phyloP scores from a whole-genome alignment of 495 filamentous ascomycete species.

The Pseudomonodictys pantanalensis region DNA sequence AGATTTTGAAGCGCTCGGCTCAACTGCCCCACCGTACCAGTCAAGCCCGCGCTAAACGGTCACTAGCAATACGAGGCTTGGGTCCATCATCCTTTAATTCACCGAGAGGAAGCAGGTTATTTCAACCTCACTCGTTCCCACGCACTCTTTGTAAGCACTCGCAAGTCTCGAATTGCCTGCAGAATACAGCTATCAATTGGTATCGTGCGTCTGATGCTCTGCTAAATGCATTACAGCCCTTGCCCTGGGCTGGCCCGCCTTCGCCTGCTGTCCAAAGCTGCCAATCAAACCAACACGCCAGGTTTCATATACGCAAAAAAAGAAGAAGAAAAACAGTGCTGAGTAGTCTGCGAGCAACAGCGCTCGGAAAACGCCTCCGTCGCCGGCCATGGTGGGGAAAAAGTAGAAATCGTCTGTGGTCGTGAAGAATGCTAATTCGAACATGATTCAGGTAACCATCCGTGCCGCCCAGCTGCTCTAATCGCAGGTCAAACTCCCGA shows the following conservation, averaged over 20 bases:
- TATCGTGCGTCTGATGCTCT: constrained; percentile 30
- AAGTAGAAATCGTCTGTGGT: constrained; percentile 14
- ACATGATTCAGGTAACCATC: constrained; percentile 22
- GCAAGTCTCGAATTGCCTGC: neutral
- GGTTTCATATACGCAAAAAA: no score
- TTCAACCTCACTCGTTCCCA: constrained; percentile 20
- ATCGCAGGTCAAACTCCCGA: constrained; percentile 1
- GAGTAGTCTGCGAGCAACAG: no score
- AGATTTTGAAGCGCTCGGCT: no score
- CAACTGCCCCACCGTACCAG: no score
- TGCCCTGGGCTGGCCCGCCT: neutral
- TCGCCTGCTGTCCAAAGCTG: no score
- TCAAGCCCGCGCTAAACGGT: no score
- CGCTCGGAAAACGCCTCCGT: neutral
- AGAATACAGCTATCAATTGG: constrained; percentile 24
- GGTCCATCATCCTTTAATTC: neutral
- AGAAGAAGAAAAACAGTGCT: no score
- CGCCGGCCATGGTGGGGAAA: neutral
- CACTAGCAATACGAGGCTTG: constrained; percentile 18
- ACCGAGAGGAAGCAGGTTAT: no score
- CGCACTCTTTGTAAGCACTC: neutral
- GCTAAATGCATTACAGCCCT: constrained; percentile 28
- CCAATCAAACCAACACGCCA: no score
- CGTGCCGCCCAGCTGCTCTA: constrained; percentile 23
- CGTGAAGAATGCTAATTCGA: constrained; percentile 28